Evolutionary conservation across 495 filamentous ascomycete genomes (phyloP).

Genomic region (Aspergillus steynii): DNA sequence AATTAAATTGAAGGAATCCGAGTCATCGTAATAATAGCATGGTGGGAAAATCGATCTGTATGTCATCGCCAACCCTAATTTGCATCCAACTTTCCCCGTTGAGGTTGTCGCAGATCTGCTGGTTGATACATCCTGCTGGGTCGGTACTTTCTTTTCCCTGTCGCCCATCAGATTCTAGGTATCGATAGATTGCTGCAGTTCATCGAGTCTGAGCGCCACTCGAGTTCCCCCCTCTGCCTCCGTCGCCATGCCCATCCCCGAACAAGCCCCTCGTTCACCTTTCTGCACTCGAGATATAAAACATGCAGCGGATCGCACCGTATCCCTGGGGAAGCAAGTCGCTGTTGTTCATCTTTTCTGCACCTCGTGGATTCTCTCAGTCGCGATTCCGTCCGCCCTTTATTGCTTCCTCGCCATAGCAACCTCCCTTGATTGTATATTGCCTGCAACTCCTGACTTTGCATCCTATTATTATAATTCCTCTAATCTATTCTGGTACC

Average conservation of each 20-base stretch:
- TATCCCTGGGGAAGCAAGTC: slow-evolving; percentile 14
- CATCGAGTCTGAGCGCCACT: slow-evolving; percentile 27
- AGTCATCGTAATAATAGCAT: slow-evolving; percentile 6
- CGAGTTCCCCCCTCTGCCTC: slow-evolving; percentile 7
- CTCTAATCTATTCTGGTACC: slow-evolving; percentile 10
- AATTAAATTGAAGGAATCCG: neutral
- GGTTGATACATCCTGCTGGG: slow-evolving; percentile 16
- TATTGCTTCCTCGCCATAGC: slow-evolving; percentile 11
- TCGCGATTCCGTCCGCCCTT: slow-evolving; percentile 8
- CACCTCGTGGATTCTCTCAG: slow-evolving; percentile 21
- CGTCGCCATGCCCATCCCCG: slow-evolving; percentile 11
- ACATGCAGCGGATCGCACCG: slow-evolving; percentile 27
- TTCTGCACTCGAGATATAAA: slow-evolving; percentile 29
- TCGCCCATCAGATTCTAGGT: neutral
- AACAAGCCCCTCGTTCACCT: slow-evolving; percentile 22
- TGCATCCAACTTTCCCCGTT: slow-evolving; percentile 21
- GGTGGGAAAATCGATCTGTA: slow-evolving; percentile 21
- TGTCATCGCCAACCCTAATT: slow-evolving; percentile 19
- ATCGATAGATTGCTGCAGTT: slow-evolving; percentile 13
- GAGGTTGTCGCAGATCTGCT: slow-evolving; percentile 29
- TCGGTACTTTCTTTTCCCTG: neutral
- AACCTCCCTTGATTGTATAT: slow-evolving; percentile 19
- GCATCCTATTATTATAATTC: slow-evolving; percentile 5
- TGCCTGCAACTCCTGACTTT: slow-evolving; percentile 1
- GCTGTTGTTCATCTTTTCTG: slow-evolving; percentile 15